Evolutionary conservation across 176 grass and related monocot species (phyloP).

Genomic region (Dactylis glomerata): DNA sequence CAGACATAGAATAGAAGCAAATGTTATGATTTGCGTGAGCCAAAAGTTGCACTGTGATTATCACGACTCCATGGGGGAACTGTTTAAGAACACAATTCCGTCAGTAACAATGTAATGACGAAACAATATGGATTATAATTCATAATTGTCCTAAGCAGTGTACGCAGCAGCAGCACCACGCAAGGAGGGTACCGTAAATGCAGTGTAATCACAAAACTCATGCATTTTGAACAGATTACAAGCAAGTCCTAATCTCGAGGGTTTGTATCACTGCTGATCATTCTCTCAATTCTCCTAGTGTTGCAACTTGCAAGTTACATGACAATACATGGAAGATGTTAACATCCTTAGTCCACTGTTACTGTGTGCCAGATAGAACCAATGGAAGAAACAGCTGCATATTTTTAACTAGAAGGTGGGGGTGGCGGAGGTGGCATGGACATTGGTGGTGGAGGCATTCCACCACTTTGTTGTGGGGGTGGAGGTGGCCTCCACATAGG

Average conservation of each 20-base stretch:
- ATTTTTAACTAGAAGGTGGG: constrained; percentile 40
- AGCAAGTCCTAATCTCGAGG: background rate
- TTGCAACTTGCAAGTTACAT: constrained; percentile 28
- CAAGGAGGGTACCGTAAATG: background rate
- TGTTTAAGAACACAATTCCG: background rate
- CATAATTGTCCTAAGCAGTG: background rate
- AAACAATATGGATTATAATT: background rate
- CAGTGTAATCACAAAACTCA: constrained; percentile 28
- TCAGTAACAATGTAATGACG: background rate
- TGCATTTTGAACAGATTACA: constrained; percentile 18
- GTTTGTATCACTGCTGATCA: constrained; percentile 7
- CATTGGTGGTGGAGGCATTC: constrained; percentile 51
- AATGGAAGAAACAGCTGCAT: background rate
- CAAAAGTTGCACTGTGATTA: background rate
- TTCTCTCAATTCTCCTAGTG: background rate
- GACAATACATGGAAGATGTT: constrained; percentile 2
- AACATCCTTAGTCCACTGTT: constrained; percentile 37
- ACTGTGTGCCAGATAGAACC: constrained; percentile 11
- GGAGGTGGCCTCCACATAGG: constrained; percentile 75
- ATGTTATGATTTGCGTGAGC: background rate
- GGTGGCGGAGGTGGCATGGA: constrained; percentile 43
- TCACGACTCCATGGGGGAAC: background rate
- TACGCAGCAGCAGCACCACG: background rate
- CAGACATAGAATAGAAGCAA: background rate
- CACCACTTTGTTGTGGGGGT: constrained; percentile 54